These are phyloP conservation scores for Mortierella alpina DNA, from an alignment of 192 early-diverging fungal species.

Conservation along the genomic window DNA sequence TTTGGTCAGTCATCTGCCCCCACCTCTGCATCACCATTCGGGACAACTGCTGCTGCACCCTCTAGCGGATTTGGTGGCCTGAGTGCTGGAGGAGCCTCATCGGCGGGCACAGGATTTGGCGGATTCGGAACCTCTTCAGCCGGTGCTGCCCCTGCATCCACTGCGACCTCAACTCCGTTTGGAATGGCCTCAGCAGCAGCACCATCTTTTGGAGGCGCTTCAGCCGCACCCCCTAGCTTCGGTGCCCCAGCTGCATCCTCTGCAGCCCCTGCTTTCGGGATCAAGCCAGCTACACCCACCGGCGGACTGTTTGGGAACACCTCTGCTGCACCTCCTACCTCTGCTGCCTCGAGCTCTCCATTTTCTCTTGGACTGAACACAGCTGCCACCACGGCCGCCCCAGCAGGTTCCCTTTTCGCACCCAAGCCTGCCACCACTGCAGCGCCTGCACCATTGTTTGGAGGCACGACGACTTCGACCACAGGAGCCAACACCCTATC, in stretches of 20 bases:
- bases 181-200: conserved; percentile 8
- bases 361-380: conserved; percentile 33
- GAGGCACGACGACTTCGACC: conserved; percentile 12
- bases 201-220: conserved; percentile 33
- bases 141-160: conserved; percentile 13
- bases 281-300: conserved; percentile 17
- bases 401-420: conserved; percentile 15
- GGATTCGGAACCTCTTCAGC: conserved; percentile 9
- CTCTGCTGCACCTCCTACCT: conserved; percentile 24
- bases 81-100: too few relatives aligned
- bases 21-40: too few relatives aligned
- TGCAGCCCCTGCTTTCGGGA: conserved; percentile 1
- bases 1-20: not conserved
- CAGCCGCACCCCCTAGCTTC: not conserved
- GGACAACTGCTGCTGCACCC: too few relatives aligned
- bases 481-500: conserved; percentile 21
- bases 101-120: conserved; percentile 12
- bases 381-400: conserved; percentile 24
- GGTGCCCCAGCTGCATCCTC: conserved; percentile 1
- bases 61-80: too few relatives aligned
- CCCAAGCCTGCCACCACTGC: conserved; percentile 16
- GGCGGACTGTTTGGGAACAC: conserved; percentile 24
- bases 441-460: not conserved
- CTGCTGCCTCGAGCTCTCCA: conserved; percentile 29
- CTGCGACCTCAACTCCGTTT: conserved; percentile 7